phyloP scores from a whole-genome alignment of 371 early-diverging fungal genomes.

The Lichtheimia corymbifera region DNA sequence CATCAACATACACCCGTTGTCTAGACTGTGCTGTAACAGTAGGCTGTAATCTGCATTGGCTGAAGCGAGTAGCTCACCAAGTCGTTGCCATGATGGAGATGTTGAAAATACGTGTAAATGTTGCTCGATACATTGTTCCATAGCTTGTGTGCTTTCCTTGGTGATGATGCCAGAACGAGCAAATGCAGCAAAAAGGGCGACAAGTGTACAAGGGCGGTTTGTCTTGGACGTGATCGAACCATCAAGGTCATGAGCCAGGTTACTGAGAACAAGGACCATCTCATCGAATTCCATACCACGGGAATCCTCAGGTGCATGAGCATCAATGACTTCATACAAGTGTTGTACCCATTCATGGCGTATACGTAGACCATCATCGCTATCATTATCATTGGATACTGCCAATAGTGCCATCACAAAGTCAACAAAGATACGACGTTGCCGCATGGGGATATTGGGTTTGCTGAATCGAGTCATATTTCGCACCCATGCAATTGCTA shows the following conservation, averaged over 20 bases:
- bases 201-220: neutral
- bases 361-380: neutral
- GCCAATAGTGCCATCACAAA: constrained; percentile 3
- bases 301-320: neutral
- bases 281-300: constrained; percentile 7
- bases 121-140: constrained; percentile 7
- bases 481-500: constrained; percentile 4
- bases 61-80: neutral
- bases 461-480: constrained; percentile 5
- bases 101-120: neutral
- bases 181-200: constrained; percentile 1
- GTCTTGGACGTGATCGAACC: too few species aligned
- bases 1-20: constrained; percentile 7
- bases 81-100: constrained; percentile 7
- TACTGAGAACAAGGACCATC: neutral
- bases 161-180: neutral
- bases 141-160: neutral
- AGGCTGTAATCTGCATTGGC: constrained; percentile 4
- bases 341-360: constrained; percentile 3
- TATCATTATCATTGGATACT: too few species aligned
- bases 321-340: constrained; percentile 5
- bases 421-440: constrained; percentile 9
- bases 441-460: neutral
- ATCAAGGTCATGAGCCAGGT: neutral
- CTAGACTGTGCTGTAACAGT: constrained; percentile 14